Evolutionary conservation across 2,329 filamentous ascomycete genomes (phyloP).

Genomic region (Tolypocladium amazonense): DNA sequence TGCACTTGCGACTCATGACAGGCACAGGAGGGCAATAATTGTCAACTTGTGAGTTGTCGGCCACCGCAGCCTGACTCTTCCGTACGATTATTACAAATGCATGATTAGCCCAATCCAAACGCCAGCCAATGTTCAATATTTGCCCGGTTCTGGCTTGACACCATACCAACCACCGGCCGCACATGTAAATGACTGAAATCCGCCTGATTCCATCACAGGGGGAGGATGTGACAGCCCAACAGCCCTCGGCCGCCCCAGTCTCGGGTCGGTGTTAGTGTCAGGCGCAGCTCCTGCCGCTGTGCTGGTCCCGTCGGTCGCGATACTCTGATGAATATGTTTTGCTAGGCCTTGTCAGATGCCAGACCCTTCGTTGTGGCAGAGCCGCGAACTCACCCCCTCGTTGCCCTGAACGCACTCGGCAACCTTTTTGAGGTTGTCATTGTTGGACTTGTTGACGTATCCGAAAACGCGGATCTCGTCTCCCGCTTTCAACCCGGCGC

Average conservation of each 20-base stretch:
- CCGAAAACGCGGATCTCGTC: constrained; percentile 83
- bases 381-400: constrained; percentile 60
- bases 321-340: constrained; percentile 58
- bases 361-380: background rate
- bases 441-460: constrained; percentile 70
- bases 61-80: background rate
- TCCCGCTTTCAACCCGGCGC: constrained; percentile 68
- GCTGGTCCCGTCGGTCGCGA: constrained; percentile 35
- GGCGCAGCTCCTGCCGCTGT: constrained; percentile 45
- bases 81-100: background rate
- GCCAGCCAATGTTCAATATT: background rate
- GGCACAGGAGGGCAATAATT: background rate
- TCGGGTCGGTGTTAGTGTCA: constrained; percentile 64
- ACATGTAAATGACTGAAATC: background rate
- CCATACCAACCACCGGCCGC: background rate
- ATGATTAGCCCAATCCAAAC: background rate
- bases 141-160: background rate
- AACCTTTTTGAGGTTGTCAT: constrained; percentile 76
- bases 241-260: constrained; percentile 87
- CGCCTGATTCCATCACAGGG: constrained; percentile 38
- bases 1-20: background rate
- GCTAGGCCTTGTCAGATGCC: constrained; percentile 34
- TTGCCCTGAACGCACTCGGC: constrained; percentile 85
- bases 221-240: constrained; percentile 83
- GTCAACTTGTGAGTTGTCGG: background rate